These are phyloP conservation scores for Nepenthes gracilis DNA, from an alignment of 148 eudicot species.

Conservation along the genomic window DNA sequence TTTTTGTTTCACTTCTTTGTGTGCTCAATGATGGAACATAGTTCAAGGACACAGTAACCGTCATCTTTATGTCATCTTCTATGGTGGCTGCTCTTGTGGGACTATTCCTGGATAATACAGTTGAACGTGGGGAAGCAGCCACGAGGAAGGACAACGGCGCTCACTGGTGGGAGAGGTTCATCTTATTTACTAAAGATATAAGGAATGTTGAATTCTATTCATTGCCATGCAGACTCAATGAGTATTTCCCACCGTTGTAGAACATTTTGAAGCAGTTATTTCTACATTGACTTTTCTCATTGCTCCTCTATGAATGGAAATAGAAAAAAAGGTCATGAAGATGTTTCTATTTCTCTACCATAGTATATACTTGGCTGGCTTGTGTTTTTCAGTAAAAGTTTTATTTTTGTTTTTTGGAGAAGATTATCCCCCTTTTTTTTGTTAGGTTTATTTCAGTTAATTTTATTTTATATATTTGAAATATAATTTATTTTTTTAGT, in stretches of 20 bases:
- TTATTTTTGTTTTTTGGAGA: too few relatives aligned
- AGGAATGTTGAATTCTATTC: slow-evolving; percentile 69
- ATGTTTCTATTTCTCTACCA: too few relatives aligned
- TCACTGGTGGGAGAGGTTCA: slow-evolving; percentile 68
- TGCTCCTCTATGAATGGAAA: too few relatives aligned
- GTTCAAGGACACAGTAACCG: slow-evolving; percentile 45
- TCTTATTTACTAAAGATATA: slow-evolving; percentile 40
- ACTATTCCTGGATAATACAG: slow-evolving; percentile 41
- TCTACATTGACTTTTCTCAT: too few relatives aligned
- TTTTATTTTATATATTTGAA: too few relatives aligned
- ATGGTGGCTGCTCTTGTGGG: slow-evolving; percentile 42
- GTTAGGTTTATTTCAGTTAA: too few relatives aligned
- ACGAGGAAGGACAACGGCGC: slow-evolving; percentile 52
- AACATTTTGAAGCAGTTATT: too few relatives aligned
- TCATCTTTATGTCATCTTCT: slow-evolving; percentile 37
- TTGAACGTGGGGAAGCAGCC: slow-evolving; percentile 23
- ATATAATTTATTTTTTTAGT: too few relatives aligned
- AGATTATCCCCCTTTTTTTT: too few relatives aligned
- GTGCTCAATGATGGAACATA: slow-evolving; percentile 11
- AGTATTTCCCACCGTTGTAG: slow-evolving; percentile 53
- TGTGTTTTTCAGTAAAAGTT: too few relatives aligned
- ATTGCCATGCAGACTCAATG: slow-evolving; percentile 49
- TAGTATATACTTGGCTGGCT: too few relatives aligned
- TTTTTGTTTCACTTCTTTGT: neutral
- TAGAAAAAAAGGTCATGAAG: too few relatives aligned